phyloP scores from a whole-genome alignment of 2,329 filamentous ascomycete species.

The Onygenales sp. region DNA sequence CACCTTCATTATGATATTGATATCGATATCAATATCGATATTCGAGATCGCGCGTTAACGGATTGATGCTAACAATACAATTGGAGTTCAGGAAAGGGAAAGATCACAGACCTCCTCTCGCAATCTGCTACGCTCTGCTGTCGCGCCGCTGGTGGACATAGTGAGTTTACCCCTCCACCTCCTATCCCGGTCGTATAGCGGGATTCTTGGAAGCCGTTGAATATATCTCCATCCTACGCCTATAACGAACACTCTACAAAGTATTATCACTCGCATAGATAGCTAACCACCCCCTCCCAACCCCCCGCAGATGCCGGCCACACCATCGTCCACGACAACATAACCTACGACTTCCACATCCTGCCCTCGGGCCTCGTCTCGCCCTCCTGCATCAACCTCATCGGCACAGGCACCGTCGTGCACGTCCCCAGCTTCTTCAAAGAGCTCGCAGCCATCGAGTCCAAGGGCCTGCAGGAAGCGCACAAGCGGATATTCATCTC shows the following conservation, averaged over 20 bases:
- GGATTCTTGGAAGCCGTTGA: no score
- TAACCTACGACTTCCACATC: slow-evolving; percentile 42
- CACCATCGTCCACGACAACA: slow-evolving; percentile 37
- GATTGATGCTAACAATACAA: slow-evolving; percentile 3
- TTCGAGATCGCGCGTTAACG: not conserved
- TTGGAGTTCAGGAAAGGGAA: slow-evolving; percentile 32
- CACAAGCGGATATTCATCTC: slow-evolving; percentile 36
- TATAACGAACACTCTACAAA: not conserved
- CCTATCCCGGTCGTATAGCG: no score
- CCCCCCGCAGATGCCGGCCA: slow-evolving; percentile 33
- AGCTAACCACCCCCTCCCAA: not conserved
- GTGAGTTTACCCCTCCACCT: slow-evolving; percentile 19
- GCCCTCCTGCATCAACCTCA: slow-evolving; percentile 36
- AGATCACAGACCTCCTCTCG: slow-evolving; percentile 40
- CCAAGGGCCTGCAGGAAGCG: slow-evolving; percentile 33
- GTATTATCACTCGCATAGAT: not conserved
- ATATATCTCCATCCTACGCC: no score
- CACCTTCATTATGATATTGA: not conserved
- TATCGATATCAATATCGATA: not conserved
- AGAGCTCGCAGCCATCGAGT: slow-evolving; percentile 33
- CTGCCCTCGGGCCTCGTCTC: slow-evolving; percentile 34
- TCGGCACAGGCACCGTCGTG: slow-evolving; percentile 38
- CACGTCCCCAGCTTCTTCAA: slow-evolving; percentile 41
- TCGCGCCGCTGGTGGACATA: slow-evolving; percentile 39
- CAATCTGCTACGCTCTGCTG: slow-evolving; percentile 35